phyloP scores from a whole-genome alignment of 2,329 filamentous ascomycete species.

The Ascochyta rabiei region DNA sequence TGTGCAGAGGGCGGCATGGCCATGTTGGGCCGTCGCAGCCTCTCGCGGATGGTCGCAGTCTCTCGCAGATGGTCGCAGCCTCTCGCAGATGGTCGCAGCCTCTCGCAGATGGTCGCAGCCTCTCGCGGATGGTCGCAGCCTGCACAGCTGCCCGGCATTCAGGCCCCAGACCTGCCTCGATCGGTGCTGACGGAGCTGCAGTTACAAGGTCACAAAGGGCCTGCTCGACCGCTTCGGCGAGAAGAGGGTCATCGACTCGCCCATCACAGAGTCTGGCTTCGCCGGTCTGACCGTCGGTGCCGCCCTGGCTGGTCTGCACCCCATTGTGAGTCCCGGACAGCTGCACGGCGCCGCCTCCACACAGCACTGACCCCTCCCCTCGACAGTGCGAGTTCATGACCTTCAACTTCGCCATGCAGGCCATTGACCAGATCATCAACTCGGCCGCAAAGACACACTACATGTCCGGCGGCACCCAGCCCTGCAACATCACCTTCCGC shows the following conservation, averaged over 20 bases:
- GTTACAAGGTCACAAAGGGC: slow-evolving; percentile 99
- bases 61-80: too few relatives aligned
- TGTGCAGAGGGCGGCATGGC: too few relatives aligned
- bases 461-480: slow-evolving; percentile 99
- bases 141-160: neutral
- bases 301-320: slow-evolving; percentile 91
- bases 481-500: slow-evolving; percentile 99
- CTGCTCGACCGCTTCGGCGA: slow-evolving; percentile 96
- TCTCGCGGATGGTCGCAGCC: too few relatives aligned
- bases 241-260: slow-evolving; percentile 95
- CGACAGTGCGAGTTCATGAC: slow-evolving; percentile 98
- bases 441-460: slow-evolving; percentile 98
- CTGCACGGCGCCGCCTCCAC: too few relatives aligned
- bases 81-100: too few relatives aligned
- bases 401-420: slow-evolving; percentile 99
- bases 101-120: too few relatives aligned
- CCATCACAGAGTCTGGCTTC: slow-evolving; percentile 98
- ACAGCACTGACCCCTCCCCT: slow-evolving; percentile 27
- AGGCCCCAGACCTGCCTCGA: too few relatives aligned
- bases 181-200: slow-evolving; percentile 51
- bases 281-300: slow-evolving; percentile 91
- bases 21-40: neutral
- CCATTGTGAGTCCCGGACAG: slow-evolving; percentile 69
- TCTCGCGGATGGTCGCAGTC: too few relatives aligned
- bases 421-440: slow-evolving; percentile 99